Evolutionary conservation across 805 yeast genomes (phyloP), one percentile per base, ranked within the genome.

Genomic region (Starmerella kuoi): DNA sequence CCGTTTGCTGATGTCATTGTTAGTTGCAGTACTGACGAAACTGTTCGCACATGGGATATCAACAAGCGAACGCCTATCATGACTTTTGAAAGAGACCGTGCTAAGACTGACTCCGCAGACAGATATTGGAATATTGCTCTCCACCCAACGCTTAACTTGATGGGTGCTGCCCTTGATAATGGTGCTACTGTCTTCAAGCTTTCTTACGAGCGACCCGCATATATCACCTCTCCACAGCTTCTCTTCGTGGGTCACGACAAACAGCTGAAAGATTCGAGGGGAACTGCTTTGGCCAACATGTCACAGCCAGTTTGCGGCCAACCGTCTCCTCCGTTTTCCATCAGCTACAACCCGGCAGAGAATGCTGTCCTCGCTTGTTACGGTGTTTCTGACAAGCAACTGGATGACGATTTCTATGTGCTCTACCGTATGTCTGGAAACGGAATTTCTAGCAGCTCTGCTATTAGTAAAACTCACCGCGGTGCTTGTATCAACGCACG

Each of bases 111-210:
- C 8, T 24, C 35, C 12, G 24, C 41, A 11, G 41, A 42, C 31
- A 39, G 52, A 11, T 87, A 91, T 64, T 91, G 98, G 98, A 68
- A 83, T 53, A 69, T 88, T 50, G 78, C 87, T 15, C 72, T 84
- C 36, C 99, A 91, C 61, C 96, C 96, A 46, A 67, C 70, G 35
- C 79, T 88, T 62, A 91, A 91, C 62, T 70, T 91, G 57, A 86
- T 91, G 66, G 98, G 95, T 42, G 80, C 95, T 24, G 88, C 94
- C 55, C 97, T 88, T 64, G 98, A 93, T 63, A 72, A 86, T 14
- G 99, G 99, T 61, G 93, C 86, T 24, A 87, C 87, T 94, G 94
- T 91, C 38, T 93, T 91, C 74, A 91, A 91, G 66, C 72, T 91
- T 47, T 95, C 85, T 61, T 81, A 97, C 61, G 99, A 91, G 69